Conservation (phyloP, 2,329 filamentous ascomycete species). For the Tolypocladium album region DNA sequence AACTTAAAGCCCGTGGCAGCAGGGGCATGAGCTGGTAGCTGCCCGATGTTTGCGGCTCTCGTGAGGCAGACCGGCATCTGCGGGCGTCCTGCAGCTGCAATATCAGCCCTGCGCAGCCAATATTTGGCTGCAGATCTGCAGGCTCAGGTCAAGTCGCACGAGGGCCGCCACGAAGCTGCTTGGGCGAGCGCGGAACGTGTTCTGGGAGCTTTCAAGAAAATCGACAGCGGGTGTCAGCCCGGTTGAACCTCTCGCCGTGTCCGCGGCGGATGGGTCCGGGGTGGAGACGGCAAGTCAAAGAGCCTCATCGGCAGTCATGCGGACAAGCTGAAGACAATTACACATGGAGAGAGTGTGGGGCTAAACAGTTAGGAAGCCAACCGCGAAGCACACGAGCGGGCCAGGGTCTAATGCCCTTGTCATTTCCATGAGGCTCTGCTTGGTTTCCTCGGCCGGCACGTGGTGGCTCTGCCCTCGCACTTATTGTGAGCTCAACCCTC, state of each 20-base stretch:
- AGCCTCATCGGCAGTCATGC: background rate
- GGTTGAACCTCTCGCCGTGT: background rate
- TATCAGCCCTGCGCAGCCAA: background rate
- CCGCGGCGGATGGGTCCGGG: background rate
- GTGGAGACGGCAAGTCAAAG: background rate
- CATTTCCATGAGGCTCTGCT: background rate
- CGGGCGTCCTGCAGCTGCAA: background rate
- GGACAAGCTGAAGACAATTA: background rate
- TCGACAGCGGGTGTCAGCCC: background rate
- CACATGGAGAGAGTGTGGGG: background rate
- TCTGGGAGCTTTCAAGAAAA: background rate
- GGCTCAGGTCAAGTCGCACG: too few species aligned
- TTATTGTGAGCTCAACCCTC: too few species aligned
- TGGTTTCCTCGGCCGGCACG: background rate
- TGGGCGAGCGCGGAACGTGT: background rate
- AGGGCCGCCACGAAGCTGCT: background rate
- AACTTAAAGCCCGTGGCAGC: too few species aligned
- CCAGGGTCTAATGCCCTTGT: background rate
- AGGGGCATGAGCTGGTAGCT: background rate
- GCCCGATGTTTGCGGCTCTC: background rate
- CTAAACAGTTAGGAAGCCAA: background rate
- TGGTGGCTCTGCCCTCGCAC: background rate
- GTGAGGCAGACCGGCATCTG: background rate
- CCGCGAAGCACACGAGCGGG: background rate
- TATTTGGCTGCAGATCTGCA: background rate